These are phyloP conservation scores for Polytrichum commune DNA, from an alignment of 225 moss, liverwort and hornwort species.

Conservation along the genomic window DNA sequence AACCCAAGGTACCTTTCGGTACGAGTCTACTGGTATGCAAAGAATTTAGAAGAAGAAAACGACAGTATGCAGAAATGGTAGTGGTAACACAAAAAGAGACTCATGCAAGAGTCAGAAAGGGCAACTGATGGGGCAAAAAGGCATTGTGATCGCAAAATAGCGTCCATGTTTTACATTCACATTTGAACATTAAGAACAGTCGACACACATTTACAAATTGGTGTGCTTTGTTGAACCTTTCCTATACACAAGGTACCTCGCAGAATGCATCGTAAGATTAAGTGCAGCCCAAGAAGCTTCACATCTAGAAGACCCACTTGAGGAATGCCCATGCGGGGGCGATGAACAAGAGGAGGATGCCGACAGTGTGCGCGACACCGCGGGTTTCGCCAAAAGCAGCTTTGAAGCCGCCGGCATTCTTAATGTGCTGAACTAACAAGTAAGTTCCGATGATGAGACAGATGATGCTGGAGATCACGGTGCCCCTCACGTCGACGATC, in stretches of 20 bases:
- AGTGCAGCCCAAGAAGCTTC: no score
- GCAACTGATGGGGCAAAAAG: no score
- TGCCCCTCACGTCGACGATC: constrained; percentile 9
- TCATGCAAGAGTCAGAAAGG: no score
- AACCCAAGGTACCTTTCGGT: no score
- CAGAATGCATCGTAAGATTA: no score
- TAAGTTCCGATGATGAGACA: constrained; percentile 26
- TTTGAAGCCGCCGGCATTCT: constrained; percentile 41
- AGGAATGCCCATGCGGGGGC: constrained; percentile 22
- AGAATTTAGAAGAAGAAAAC: no score
- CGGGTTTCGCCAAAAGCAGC: constrained; percentile 33
- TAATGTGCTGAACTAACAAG: constrained; percentile 33
- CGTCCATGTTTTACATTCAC: no score
- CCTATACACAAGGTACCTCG: constrained; percentile 5
- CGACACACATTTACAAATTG: constrained; percentile 16
- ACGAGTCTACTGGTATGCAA: no score
- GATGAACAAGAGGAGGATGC: constrained; percentile 47
- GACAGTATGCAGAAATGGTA: no score
- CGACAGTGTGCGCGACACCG: constrained; percentile 28
- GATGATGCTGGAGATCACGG: not conserved
- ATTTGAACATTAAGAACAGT: not conserved
- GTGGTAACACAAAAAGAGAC: no score
- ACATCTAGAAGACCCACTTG: no score
- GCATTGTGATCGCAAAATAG: no score
- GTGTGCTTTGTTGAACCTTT: constrained; percentile 11